Conservation (phyloP, 768 basidiomycete genomes). For the Boletus reticuloceps region DNA sequence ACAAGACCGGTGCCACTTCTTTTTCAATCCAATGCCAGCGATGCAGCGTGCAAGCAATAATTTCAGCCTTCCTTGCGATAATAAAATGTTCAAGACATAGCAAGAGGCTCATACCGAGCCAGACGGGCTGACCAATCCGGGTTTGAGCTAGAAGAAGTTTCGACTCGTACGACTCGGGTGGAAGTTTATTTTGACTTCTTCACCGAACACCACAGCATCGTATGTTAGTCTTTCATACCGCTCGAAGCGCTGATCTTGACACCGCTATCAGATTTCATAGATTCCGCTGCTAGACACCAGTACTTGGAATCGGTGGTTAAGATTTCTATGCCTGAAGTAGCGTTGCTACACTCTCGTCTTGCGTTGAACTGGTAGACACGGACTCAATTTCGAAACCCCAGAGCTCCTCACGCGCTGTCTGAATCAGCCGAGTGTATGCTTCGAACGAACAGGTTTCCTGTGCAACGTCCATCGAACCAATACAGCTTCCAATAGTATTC, state of each 20-base stretch:
- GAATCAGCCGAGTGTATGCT: not conserved
- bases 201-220: conserved; percentile 15
- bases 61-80: conserved; percentile 5
- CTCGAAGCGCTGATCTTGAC: conserved; percentile 4
- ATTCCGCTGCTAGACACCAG: not conserved
- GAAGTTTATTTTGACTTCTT: not conserved
- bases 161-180: conserved; percentile 15
- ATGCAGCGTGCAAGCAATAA: conserved; percentile 10
- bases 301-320: not conserved
- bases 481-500: not conserved
- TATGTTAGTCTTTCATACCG: not conserved
- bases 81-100: conserved; percentile 7
- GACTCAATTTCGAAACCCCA: not conserved
- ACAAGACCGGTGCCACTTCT: conserved; percentile 25
- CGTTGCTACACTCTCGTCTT: not conserved
- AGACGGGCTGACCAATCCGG: not conserved
- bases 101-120: not conserved
- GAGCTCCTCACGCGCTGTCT: not conserved
- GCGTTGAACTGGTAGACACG: not conserved
- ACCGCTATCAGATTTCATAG: conserved; percentile 4
- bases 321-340: not conserved
- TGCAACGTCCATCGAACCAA: not conserved
- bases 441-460: not conserved
- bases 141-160: not conserved
- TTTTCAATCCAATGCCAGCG: conserved; percentile 9